These are phyloP conservation scores for Dichotomopilus funicola DNA, from an alignment of 2,329 filamentous ascomycete genomes.

Conservation along the genomic window DNA sequence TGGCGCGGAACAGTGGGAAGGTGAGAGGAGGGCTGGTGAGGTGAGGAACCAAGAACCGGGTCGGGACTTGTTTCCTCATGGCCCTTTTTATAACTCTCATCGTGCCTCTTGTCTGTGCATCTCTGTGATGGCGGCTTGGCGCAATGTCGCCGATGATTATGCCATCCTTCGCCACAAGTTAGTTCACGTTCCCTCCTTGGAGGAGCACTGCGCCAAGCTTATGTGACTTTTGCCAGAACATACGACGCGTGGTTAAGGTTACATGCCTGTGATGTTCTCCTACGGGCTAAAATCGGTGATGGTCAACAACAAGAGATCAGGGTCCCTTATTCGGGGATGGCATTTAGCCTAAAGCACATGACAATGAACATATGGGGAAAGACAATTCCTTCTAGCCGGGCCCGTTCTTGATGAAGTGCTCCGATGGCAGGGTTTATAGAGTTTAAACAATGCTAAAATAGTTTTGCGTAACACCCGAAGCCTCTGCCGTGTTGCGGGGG, in stretches of 20 bases:
- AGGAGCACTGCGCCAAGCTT: neutral
- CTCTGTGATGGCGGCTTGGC: too few relatives aligned
- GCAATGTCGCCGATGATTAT: too few relatives aligned
- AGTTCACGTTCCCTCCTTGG: too few relatives aligned
- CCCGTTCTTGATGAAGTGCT: neutral
- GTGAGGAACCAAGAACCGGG: neutral
- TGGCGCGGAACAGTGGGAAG: neutral
- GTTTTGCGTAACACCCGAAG: too few relatives aligned
- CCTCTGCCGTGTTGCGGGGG: conserved; percentile 6
- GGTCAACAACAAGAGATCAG: too few relatives aligned
- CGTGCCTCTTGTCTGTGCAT: neutral
- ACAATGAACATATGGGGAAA: neutral
- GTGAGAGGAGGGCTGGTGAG: neutral
- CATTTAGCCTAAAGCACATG: conserved; percentile 10
- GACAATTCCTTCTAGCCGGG: conserved; percentile 1
- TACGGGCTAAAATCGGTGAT: neutral
- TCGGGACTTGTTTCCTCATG: neutral
- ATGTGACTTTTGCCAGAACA: neutral
- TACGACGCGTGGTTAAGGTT: neutral
- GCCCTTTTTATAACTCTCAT: neutral
- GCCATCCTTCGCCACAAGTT: too few relatives aligned
- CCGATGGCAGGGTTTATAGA: too few relatives aligned
- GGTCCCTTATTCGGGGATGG: too few relatives aligned
- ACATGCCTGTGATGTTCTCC: neutral
- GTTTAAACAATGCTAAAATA: too few relatives aligned